Percentiles rank a stretch among this genome's conserved stretches.
phyloP scores from a whole-genome alignment of 768 basidiomycete species.

The Podaxis sp. region DNA sequence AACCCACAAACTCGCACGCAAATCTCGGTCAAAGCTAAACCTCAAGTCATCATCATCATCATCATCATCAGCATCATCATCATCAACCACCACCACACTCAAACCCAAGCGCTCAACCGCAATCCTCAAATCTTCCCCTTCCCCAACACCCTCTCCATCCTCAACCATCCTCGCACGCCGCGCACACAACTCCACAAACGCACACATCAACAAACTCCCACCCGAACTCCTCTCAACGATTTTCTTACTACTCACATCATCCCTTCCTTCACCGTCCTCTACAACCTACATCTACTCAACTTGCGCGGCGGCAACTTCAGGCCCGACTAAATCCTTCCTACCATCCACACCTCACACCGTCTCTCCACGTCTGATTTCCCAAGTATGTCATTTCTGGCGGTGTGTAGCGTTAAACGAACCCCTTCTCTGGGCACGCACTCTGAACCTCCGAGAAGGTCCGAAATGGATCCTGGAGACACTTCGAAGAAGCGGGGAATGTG shows the following conservation, averaged over 20 bases:
- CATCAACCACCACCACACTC: background rate
- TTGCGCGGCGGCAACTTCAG: background rate
- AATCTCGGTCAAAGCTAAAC: slow-evolving; percentile 4
- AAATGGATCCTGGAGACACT: slow-evolving; percentile 7
- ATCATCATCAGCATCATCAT: background rate
- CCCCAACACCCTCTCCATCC: background rate
- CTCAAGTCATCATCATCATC: background rate
- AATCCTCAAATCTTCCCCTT: background rate
- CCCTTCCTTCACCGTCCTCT: background rate
- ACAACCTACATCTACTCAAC: background rate
- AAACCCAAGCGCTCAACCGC: background rate
- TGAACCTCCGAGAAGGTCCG: slow-evolving; percentile 10
- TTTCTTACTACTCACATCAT: background rate
- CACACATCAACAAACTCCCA: slow-evolving; percentile 1
- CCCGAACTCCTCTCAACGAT: background rate
- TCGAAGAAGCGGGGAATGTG: slow-evolving; percentile 1
- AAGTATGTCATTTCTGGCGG: slow-evolving; percentile 12
- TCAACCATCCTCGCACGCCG: background rate
- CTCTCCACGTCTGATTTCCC: slow-evolving; percentile 2
- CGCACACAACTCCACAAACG: background rate
- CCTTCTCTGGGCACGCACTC: slow-evolving; percentile 4
- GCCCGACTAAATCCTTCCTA: background rate
- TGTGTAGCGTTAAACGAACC: slow-evolving; percentile 3
- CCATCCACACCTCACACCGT: background rate
- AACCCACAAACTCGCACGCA: background rate